phyloP scores from a whole-genome alignment of 2,329 filamentous ascomycete genomes.

The Aspergillus fischeri region DNA sequence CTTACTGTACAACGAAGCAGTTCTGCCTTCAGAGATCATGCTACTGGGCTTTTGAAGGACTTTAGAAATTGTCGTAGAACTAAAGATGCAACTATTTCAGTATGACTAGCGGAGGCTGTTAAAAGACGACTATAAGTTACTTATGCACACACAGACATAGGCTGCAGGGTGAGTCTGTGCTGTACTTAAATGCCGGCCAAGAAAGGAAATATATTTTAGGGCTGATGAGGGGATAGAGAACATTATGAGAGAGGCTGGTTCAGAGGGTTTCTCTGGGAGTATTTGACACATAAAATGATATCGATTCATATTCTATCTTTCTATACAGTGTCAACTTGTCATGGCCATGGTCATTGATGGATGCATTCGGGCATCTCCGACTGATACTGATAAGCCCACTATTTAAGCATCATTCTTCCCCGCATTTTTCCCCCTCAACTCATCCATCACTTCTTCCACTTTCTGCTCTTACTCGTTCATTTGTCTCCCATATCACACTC shows the following conservation, averaged over 20 bases:
- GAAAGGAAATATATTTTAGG: background rate
- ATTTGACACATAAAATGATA: slow-evolving; percentile 21
- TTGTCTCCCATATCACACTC: no score
- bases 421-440: background rate
- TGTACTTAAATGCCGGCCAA: no score
- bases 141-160: no score
- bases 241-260: background rate
- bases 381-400: background rate
- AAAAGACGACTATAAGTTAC: background rate
- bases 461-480: no score
- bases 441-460: background rate
- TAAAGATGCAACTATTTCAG: background rate
- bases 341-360: background rate
- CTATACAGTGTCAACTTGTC: background rate
- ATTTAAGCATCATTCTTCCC: background rate
- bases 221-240: background rate
- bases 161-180: no score
- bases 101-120: background rate
- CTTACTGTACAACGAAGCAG: background rate
- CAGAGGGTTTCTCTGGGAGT: background rate
- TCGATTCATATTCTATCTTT: background rate
- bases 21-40: background rate
- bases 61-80: background rate
- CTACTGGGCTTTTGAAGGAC: background rate
- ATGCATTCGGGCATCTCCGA: background rate